phyloP scores from a whole-genome alignment of 495 filamentous ascomycete species.

The Aspergillus campestris region DNA sequence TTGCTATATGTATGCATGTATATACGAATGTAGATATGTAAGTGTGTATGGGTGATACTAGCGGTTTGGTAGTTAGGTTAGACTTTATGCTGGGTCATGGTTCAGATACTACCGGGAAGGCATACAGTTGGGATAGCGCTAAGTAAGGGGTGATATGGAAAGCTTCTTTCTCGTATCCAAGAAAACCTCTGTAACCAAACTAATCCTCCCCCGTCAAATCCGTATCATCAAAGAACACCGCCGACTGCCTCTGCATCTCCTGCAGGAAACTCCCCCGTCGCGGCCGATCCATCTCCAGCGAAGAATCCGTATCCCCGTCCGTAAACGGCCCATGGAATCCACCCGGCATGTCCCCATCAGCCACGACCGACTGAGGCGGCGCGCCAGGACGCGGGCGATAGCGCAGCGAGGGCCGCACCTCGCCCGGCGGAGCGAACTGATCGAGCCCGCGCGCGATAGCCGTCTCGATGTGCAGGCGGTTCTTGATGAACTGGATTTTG shows the following conservation, averaged over 20 bases:
- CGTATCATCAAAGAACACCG: constrained; percentile 54
- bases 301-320: constrained; percentile 1
- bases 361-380: constrained; percentile 10
- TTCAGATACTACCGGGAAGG: too few species aligned
- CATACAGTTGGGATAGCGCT: too few species aligned
- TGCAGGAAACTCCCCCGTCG: constrained; percentile 44
- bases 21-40: too few species aligned
- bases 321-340: constrained; percentile 11
- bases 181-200: neutral
- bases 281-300: neutral
- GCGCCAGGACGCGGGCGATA: constrained; percentile 16
- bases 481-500: constrained; percentile 82
- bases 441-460: constrained; percentile 67
- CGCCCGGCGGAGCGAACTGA: constrained; percentile 33
- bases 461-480: constrained; percentile 74
- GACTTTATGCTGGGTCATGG: too few species aligned
- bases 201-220: constrained; percentile 30
- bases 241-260: constrained; percentile 51
- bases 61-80: too few species aligned
- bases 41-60: too few species aligned
- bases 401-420: constrained; percentile 18
- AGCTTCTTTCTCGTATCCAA: neutral
- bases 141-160: neutral
- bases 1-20: too few species aligned
- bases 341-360: constrained; percentile 19